phyloP scores from a whole-genome alignment of 148 eudicot genomes.

The Cornus florida region DNA sequence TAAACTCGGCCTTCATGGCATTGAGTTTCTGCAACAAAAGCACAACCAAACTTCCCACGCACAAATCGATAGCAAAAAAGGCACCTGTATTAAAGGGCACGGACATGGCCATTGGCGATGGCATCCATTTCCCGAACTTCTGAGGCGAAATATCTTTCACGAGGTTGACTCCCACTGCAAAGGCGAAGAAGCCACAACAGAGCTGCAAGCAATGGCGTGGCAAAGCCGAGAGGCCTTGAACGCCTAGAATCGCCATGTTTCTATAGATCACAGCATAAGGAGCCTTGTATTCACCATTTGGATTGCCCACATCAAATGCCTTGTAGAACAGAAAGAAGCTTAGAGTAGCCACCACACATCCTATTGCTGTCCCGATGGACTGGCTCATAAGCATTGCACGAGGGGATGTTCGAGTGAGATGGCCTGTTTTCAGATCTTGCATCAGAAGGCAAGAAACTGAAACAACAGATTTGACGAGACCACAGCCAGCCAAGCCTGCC shows the following conservation, averaged over 20 bases:
- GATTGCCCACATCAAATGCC: slow-evolving; percentile 25
- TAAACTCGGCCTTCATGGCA: slow-evolving; percentile 12
- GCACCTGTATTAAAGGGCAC: slow-evolving; percentile 14
- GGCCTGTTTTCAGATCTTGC: slow-evolving; percentile 27
- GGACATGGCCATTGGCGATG: slow-evolving; percentile 22
- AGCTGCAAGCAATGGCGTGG: slow-evolving; percentile 23
- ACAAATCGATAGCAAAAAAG: slow-evolving; percentile 17
- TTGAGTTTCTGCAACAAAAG: slow-evolving; percentile 15
- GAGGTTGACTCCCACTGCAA: slow-evolving; percentile 23
- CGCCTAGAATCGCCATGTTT: slow-evolving; percentile 6
- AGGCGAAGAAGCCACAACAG: slow-evolving; percentile 16
- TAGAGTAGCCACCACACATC: slow-evolving; percentile 20
- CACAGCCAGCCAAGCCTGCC: slow-evolving; percentile 27
- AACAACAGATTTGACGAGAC: slow-evolving; percentile 17
- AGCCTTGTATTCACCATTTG: slow-evolving; percentile 25
- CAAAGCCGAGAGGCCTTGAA: slow-evolving; percentile 23
- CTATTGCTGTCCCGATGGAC: slow-evolving; percentile 20
- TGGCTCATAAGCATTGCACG: slow-evolving; percentile 23
- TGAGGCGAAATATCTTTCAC: slow-evolving; percentile 18
- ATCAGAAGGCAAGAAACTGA: slow-evolving; percentile 16
- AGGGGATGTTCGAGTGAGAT: slow-evolving; percentile 24
- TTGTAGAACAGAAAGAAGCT: slow-evolving; percentile 25
- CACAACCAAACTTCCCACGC: slow-evolving; percentile 24
- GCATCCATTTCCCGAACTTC: slow-evolving; percentile 21
- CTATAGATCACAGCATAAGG: slow-evolving; percentile 17